Evolutionary conservation across 805 yeast genomes (phyloP).

Genomic region (Suhomyces kilbournensis): DNA sequence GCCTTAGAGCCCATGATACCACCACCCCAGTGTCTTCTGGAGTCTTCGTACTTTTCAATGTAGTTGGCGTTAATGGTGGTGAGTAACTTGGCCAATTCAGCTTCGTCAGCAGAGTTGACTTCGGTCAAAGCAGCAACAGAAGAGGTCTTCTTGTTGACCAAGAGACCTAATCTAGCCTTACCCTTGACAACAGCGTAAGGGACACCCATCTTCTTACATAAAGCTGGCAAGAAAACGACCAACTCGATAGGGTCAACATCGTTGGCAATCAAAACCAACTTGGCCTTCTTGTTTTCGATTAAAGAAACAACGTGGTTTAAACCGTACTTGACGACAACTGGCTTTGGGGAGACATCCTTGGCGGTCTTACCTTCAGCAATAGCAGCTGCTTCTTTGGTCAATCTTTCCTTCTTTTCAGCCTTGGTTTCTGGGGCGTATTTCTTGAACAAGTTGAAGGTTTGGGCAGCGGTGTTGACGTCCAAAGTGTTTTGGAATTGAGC

Average conservation of each 20-base stretch:
- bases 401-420: constrained; percentile 98
- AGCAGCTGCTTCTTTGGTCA: constrained; percentile 98
- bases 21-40: constrained; percentile 99
- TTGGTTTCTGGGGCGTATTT: constrained; percentile 98
- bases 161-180: constrained; percentile 96
- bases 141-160: constrained; percentile 96
- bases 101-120: constrained; percentile 90
- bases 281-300: constrained; percentile 97
- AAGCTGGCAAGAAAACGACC: constrained; percentile 96
- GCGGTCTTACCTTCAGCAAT: constrained; percentile 97
- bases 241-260: constrained; percentile 99
- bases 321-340: constrained; percentile 96
- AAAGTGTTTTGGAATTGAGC: constrained; percentile 94
- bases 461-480: constrained; percentile 99
- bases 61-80: constrained; percentile 94
- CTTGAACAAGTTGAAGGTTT: constrained; percentile 95
- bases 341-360: constrained; percentile 95
- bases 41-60: constrained; percentile 89
- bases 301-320: constrained; percentile 97
- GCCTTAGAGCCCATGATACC: constrained; percentile 97
- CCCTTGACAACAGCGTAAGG: constrained; percentile 99
- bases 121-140: constrained; percentile 97
- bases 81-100: constrained; percentile 88
- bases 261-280: constrained; percentile 94
- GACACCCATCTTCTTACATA: constrained; percentile 98